Evolutionary conservation across 768 basidiomycete species (phyloP).

Genomic region (Auriscalpium orientale): DNA sequence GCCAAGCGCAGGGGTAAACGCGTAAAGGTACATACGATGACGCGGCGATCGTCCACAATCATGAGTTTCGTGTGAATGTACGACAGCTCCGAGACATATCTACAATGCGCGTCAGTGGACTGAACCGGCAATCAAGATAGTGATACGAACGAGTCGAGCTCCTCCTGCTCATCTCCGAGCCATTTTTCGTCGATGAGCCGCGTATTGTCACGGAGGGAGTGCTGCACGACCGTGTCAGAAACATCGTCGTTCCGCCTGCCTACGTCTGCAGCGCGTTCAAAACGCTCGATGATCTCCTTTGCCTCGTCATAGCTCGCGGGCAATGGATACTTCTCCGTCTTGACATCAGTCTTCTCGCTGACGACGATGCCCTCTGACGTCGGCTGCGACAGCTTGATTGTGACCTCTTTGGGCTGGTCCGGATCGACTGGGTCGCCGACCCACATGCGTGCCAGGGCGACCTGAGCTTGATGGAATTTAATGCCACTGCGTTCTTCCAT

Average conservation of each 20-base stretch:
- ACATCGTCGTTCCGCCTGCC: constrained; percentile 57
- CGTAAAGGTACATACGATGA: constrained; percentile 55
- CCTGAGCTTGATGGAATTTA: constrained; percentile 78
- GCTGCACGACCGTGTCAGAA: constrained; percentile 74
- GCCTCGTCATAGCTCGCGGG: constrained; percentile 67
- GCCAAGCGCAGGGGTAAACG: background rate
- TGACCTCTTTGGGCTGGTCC: constrained; percentile 41
- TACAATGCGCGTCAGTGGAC: constrained; percentile 25
- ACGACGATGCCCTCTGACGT: constrained; percentile 41
- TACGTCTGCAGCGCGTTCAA: constrained; percentile 55
- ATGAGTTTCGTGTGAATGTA: constrained; percentile 89
- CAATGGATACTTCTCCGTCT: constrained; percentile 56
- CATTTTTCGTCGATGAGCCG: constrained; percentile 70
- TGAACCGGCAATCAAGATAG: background rate
- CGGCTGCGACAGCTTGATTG: constrained; percentile 48
- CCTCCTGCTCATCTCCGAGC: constrained; percentile 79
- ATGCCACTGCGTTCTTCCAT: constrained; percentile 75
- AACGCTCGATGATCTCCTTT: constrained; percentile 53
- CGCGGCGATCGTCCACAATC: constrained; percentile 88
- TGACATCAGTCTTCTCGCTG: constrained; percentile 44
- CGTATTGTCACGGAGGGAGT: constrained; percentile 59
- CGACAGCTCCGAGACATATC: constrained; percentile 72
- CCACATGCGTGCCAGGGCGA: constrained; percentile 76
- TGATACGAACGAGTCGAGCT: constrained; percentile 50
- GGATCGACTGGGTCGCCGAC: constrained; percentile 38